Conservation (phyloP, 2,329 filamentous ascomycete genomes). For the Colletotrichum musicola region DNA sequence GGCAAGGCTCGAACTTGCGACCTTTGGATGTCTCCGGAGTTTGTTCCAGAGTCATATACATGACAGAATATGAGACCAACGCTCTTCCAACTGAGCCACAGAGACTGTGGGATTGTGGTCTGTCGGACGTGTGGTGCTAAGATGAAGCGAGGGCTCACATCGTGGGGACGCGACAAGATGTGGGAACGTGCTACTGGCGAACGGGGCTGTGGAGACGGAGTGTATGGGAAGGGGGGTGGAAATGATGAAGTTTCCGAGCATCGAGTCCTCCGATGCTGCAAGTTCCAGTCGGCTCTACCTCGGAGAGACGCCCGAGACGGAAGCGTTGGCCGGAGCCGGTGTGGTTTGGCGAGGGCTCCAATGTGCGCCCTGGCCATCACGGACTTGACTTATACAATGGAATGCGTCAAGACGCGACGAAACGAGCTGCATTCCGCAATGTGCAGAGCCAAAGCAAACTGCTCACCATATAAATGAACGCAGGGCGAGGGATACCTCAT, state of each 20-base stretch:
- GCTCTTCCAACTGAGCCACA: conserved; percentile 23
- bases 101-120: conserved; percentile 1
- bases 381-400: too few relatives aligned
- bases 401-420: too few relatives aligned
- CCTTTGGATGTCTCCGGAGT: conserved; percentile 13
- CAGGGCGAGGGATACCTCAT: background rate
- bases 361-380: too few relatives aligned
- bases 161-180: background rate
- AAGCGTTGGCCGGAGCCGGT: too few relatives aligned
- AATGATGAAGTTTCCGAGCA: background rate
- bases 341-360: too few relatives aligned
- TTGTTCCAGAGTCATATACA: conserved; percentile 17
- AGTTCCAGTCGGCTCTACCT: too few relatives aligned
- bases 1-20: conserved; percentile 22
- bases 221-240: background rate
- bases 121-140: background rate
- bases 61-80: conserved; percentile 17
- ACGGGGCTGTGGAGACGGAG: conserved; percentile 2
- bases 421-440: too few relatives aligned
- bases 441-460: too few relatives aligned
- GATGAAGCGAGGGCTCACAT: background rate
- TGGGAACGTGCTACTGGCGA: background rate
- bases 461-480: too few relatives aligned
- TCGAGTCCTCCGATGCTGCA: background rate
- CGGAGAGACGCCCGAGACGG: too few relatives aligned